These are phyloP conservation scores for Acacia acuminata DNA, from an alignment of 306 rosid genomes.

Conservation along the genomic window DNA sequence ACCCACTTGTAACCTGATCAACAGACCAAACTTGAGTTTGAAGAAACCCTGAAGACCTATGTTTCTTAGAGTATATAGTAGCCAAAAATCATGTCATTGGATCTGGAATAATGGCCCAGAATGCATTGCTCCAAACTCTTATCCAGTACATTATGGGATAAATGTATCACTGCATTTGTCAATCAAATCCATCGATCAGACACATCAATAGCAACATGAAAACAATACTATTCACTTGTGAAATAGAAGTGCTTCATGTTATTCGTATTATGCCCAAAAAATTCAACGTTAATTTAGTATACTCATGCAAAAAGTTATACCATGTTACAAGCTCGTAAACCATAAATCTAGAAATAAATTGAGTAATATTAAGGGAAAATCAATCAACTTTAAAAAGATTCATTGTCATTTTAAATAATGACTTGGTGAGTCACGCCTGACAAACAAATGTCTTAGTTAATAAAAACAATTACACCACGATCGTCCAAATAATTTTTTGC, in stretches of 20 bases:
- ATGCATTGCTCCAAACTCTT: conserved; percentile 74
- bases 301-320: background rate
- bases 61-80: conserved; percentile 86
- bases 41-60: conserved; percentile 57
- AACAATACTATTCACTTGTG: conserved; percentile 17
- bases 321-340: background rate
- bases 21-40: conserved; percentile 79
- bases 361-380: background rate
- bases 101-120: conserved; percentile 83
- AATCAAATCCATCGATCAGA: conserved; percentile 29
- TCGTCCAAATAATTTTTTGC: no score
- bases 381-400: conserved; percentile 7
- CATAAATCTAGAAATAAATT: conserved; percentile 20
- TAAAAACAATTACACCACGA: no score
- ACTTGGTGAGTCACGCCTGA: no score
- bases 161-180: conserved; percentile 29
- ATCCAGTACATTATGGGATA: conserved; percentile 60
- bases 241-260: background rate
- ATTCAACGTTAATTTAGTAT: conserved; percentile 4
- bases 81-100: conserved; percentile 94
- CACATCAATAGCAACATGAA: background rate
- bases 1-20: conserved; percentile 97
- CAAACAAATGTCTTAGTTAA: no score
- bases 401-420: conserved; percentile 2
- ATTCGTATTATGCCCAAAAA: conserved; percentile 1